Evolutionary conservation across 306 rosid species (phyloP).

Genomic region (Corylus americana): DNA sequence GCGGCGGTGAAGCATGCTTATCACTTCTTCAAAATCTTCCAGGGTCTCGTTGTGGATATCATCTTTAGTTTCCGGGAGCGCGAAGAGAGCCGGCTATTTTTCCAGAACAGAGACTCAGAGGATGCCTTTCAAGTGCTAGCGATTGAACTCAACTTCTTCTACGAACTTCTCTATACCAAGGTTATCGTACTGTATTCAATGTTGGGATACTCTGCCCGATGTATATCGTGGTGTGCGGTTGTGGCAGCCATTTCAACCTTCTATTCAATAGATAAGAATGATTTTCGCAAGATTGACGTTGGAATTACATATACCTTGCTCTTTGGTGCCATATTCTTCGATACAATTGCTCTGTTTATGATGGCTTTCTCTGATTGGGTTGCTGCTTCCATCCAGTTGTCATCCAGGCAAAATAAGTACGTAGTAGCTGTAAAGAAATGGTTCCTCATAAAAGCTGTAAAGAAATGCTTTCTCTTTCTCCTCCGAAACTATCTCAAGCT

Average conservation of each 20-base stretch:
- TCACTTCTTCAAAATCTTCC: constrained; percentile 20
- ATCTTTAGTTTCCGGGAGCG: constrained; percentile 30
- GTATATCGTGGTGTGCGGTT: constrained; percentile 7
- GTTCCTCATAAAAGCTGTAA: neutral
- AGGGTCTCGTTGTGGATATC: constrained; percentile 36
- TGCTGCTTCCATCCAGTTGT: neutral
- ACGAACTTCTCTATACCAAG: constrained; percentile 43
- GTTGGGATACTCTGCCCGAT: neutral
- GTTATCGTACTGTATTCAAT: constrained; percentile 3
- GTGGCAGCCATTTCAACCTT: constrained; percentile 12
- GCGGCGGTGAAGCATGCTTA: constrained; percentile 22
- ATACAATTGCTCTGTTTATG: constrained; percentile 25
- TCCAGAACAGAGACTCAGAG: neutral
- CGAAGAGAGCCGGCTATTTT: constrained; percentile 26
- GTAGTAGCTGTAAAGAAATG: rapidly evolving
- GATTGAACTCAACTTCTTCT: constrained; percentile 37
- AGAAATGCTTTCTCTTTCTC: neutral
- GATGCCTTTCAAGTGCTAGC: constrained; percentile 24
- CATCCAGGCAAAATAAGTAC: too few relatives aligned
- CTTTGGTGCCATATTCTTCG: constrained; percentile 38
- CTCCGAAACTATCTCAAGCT: neutral
- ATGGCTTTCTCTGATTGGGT: constrained; percentile 34
- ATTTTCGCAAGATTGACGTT: constrained; percentile 22
- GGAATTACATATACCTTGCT: constrained; percentile 35
- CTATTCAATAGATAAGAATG: constrained; percentile 6